Conservation (phyloP, 2,329 filamentous ascomycete genomes). For the Chaetomiaceae sp. region DNA sequence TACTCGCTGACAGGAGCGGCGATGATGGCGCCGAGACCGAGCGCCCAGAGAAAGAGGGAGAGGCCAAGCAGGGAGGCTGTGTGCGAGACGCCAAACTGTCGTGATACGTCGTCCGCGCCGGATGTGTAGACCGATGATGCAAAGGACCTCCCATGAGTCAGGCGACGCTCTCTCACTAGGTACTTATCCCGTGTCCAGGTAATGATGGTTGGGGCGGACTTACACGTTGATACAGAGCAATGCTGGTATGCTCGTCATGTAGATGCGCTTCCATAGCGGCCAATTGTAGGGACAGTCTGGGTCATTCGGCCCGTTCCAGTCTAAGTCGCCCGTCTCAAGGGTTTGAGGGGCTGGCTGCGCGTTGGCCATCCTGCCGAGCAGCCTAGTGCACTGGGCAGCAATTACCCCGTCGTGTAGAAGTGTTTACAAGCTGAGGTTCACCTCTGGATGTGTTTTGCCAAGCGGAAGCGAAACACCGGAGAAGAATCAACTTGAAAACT, state of each 20-base stretch:
- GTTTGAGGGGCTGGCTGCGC: not conserved
- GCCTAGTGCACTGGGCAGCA: too few relatives aligned
- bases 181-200: too few relatives aligned
- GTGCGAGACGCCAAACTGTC: conserved; percentile 2
- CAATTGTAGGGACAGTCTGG: conserved; percentile 12
- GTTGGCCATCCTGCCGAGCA: not conserved
- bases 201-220: not conserved
- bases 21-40: conserved; percentile 12
- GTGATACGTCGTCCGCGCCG: conserved; percentile 3
- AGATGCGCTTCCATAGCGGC: conserved; percentile 10
- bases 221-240: conserved; percentile 11
- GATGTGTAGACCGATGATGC: conserved; percentile 14
- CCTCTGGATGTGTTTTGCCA: too few relatives aligned
- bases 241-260: conserved; percentile 11
- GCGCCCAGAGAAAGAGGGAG: conserved; percentile 11
- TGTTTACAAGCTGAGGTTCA: too few relatives aligned
- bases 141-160: conserved; percentile 2
- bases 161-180: too few relatives aligned
- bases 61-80: conserved; percentile 11
- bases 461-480: too few relatives aligned
- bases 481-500: too few relatives aligned
- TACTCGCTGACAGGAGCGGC: conserved; percentile 13
- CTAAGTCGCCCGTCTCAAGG: not conserved
- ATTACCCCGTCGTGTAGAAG: too few relatives aligned
- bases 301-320: conserved; percentile 9